Evolutionary conservation across 164 flowering plant genomes (phyloP).

Genomic region (Aristolochia contorta): DNA sequence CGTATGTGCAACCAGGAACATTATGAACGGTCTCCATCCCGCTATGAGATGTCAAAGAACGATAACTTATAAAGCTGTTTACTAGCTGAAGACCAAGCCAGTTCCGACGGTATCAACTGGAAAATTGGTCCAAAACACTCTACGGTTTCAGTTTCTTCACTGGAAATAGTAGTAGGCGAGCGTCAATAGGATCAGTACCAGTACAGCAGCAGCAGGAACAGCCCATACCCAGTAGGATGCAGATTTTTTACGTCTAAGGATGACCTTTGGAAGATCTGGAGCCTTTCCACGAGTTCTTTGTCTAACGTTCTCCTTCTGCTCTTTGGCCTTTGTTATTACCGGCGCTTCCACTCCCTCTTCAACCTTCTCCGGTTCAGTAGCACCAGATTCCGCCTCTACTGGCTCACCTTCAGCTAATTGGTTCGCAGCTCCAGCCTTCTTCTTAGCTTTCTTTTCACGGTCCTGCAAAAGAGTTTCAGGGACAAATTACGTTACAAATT

Average conservation of each 20-base stretch:
- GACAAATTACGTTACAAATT: background rate
- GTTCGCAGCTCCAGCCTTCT: slow-evolving; percentile 43
- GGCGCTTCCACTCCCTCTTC: slow-evolving; percentile 27
- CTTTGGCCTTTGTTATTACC: slow-evolving; percentile 30
- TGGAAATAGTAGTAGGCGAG: slow-evolving; percentile 41
- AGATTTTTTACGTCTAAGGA: slow-evolving; percentile 61
- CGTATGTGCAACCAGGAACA: too few relatives aligned
- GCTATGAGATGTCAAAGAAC: slow-evolving; percentile 5
- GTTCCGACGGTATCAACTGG: slow-evolving; percentile 5
- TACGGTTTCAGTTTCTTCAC: slow-evolving; percentile 13
- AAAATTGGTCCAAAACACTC: slow-evolving; percentile 15
- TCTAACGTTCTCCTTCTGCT: slow-evolving; percentile 40
- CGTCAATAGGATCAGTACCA: slow-evolving; percentile 24
- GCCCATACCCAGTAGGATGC: slow-evolving; percentile 62
- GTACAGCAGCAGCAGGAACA: slow-evolving; percentile 33
- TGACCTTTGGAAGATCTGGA: slow-evolving; percentile 48
- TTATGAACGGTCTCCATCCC: slow-evolving; percentile 4
- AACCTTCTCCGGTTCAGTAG: slow-evolving; percentile 32
- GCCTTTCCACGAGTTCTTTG: slow-evolving; percentile 38
- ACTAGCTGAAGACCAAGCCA: slow-evolving; percentile 8
- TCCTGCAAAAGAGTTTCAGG: slow-evolving; percentile 34
- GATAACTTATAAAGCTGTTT: background rate
- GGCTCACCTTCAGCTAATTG: slow-evolving; percentile 21
- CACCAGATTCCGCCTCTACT: slow-evolving; percentile 24
- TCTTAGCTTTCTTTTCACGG: slow-evolving; percentile 71